phyloP scores from a whole-genome alignment of 2,329 filamentous ascomycete species.

The Harringtonia aguacate region DNA sequence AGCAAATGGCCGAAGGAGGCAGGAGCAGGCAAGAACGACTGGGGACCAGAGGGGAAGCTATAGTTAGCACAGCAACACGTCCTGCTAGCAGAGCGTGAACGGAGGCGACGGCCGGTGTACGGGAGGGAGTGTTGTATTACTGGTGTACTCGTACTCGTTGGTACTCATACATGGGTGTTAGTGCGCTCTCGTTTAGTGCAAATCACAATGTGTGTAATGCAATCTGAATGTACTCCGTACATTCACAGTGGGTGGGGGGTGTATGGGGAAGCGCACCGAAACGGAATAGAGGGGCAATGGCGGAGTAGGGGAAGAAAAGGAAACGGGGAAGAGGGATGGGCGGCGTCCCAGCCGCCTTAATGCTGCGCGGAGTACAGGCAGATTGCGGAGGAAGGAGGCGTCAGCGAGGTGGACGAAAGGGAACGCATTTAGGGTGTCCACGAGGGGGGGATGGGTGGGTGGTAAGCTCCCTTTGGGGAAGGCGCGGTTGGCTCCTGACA shows the following conservation, averaged over 20 bases:
- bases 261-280: not conserved
- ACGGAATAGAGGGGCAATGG: slow-evolving; percentile 1
- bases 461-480: too few species aligned
- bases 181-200: not conserved
- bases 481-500: too few species aligned
- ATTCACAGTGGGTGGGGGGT: slow-evolving; percentile 1
- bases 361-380: not conserved
- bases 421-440: slow-evolving; percentile 5
- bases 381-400: slow-evolving; percentile 3
- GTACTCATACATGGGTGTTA: not conserved
- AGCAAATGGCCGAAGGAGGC: slow-evolving; percentile 1
- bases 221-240: not conserved
- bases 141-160: not conserved
- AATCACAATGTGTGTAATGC: slow-evolving; percentile 2
- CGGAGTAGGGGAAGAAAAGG: slow-evolving; percentile 10
- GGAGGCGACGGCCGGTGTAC: too few species aligned
- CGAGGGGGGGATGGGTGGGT: not conserved
- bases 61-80: slow-evolving; percentile 2
- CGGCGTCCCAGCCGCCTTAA: too few species aligned
- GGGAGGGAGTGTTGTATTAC: too few species aligned
- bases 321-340: slow-evolving; percentile 5
- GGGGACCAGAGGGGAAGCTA: slow-evolving; percentile 7
- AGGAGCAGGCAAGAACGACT: not conserved
- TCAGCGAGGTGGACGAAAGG: not conserved
- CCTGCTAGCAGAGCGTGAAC: not conserved